Percentiles rank a stretch among this genome's conserved stretches.
These are phyloP conservation scores for Quercus rubra DNA, from an alignment of 306 rosid genomes.

Conservation along the genomic window DNA sequence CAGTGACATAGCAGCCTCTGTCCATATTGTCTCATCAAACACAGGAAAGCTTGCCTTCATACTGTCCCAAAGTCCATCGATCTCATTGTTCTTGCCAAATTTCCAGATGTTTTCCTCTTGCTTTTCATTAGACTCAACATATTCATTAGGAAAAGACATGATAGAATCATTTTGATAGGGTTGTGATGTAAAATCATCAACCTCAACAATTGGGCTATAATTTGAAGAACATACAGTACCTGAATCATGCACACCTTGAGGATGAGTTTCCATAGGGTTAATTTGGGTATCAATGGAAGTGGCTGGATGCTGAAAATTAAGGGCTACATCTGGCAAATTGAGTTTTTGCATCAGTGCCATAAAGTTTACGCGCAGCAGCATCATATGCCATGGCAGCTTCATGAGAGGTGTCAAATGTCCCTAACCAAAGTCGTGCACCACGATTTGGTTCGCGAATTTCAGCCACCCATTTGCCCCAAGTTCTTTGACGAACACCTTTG, in stretches of 20 bases:
- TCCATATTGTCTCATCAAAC: constrained; percentile 67
- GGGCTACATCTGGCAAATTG: constrained; percentile 47
- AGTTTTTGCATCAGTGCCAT: constrained; percentile 80
- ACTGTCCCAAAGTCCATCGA: constrained; percentile 36
- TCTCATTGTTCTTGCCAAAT: constrained; percentile 8
- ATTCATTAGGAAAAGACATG: constrained; percentile 15
- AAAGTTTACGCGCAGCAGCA: constrained; percentile 70
- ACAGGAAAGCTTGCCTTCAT: constrained; percentile 29
- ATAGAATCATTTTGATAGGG: constrained; percentile 10
- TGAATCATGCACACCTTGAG: background rate
- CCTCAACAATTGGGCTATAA: background rate
- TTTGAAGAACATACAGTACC: background rate
- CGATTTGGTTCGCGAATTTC: constrained; percentile 94
- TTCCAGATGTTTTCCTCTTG: background rate
- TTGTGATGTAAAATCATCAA: constrained; percentile 16
- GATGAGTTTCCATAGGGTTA: background rate
- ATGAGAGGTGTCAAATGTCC: constrained; percentile 69
- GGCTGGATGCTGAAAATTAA: constrained; percentile 9
- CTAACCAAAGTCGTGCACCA: constrained; percentile 92
- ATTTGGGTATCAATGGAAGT: background rate
- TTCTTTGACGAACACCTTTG: constrained; percentile 90
- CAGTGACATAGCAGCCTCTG: constrained; percentile 65
- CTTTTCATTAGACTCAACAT: background rate
- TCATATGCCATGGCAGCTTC: constrained; percentile 92
- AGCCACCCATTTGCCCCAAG: constrained; percentile 99